Evolutionary conservation across 345 rosid genomes (phyloP).

Genomic region (Populus ilicifolia): DNA sequence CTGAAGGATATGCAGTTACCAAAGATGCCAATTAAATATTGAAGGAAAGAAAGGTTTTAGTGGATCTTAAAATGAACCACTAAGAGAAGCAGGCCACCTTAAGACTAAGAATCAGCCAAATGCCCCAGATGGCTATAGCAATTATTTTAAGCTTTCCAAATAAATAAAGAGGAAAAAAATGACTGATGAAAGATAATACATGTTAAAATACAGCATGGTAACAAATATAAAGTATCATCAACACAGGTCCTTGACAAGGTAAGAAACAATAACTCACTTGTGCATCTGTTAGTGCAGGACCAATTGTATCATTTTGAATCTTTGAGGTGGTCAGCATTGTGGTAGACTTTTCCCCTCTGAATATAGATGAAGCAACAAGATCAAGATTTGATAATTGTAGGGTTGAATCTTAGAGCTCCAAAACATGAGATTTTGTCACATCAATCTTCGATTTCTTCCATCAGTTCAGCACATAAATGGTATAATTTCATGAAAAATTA

Average conservation of each 20-base stretch:
- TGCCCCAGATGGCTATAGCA: not conserved
- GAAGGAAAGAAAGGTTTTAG: not conserved
- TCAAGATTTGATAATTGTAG: constrained; percentile 74
- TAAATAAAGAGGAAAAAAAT: not conserved
- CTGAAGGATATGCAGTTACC: not conserved
- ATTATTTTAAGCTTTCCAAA: constrained; percentile 1
- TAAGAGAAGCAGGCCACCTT: not conserved
- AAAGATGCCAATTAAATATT: not conserved
- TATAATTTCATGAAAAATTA: not conserved
- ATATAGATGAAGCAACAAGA: constrained; percentile 54
- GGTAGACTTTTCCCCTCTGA: constrained; percentile 55
- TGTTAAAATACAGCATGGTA: not conserved
- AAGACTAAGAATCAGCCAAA: not conserved
- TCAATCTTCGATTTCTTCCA: constrained; percentile 56
- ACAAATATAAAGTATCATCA: not conserved
- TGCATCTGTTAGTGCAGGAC: constrained; percentile 72
- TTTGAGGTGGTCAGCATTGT: constrained; percentile 49
- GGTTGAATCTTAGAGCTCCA: constrained; percentile 74
- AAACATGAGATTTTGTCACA: constrained; percentile 54
- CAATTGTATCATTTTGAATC: constrained; percentile 64
- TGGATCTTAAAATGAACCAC: not conserved
- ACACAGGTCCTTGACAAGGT: constrained; percentile 1
- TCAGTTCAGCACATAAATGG: constrained; percentile 16
- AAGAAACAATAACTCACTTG: constrained; percentile 44
- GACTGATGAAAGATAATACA: not conserved